phyloP scores from a whole-genome alignment of 371 early-diverging fungal genomes.

The Umbelopsis sp. region DNA sequence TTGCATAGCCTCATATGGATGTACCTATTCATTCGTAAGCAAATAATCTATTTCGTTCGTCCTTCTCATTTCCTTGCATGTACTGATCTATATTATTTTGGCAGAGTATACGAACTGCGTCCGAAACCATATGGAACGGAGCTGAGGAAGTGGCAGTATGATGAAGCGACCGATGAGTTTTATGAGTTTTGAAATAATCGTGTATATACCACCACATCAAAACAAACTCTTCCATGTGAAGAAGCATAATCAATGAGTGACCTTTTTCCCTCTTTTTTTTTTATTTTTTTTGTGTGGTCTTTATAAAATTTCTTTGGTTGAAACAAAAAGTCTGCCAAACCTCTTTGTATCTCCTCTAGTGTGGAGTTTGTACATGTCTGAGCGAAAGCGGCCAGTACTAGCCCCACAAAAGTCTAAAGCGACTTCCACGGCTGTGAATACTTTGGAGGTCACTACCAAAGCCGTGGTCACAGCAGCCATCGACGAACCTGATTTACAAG shows the following conservation, averaged over 20 bases:
- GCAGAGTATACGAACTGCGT: conserved; percentile 51
- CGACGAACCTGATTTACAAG: conserved; percentile 9
- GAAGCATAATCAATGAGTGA: too few relatives aligned
- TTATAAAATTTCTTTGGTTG: not conserved
- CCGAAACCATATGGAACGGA: conserved; percentile 88
- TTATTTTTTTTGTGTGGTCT: too few relatives aligned
- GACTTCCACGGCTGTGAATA: conserved; percentile 44
- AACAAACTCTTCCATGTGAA: too few relatives aligned
- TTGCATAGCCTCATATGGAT: conserved; percentile 46
- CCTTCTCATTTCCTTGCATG: not conserved
- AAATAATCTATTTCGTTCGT: not conserved
- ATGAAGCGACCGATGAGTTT: conserved; percentile 57
- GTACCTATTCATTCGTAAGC: conserved; percentile 57
- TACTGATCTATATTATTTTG: not conserved
- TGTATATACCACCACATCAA: too few relatives aligned
- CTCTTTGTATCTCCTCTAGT: not conserved
- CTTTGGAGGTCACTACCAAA: conserved; percentile 48
- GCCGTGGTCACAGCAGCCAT: conserved; percentile 31
- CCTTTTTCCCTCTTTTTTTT: too few relatives aligned
- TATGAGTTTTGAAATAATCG: conserved; percentile 33
- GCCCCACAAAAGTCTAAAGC: conserved; percentile 44
- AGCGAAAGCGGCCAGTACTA: conserved; percentile 33
- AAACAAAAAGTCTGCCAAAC: not conserved
- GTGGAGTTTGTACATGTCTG: conserved; percentile 24
- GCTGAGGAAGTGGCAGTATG: conserved; percentile 55